A percentile compares a stretch with the other conserved stretches of the same genome.
Evolutionary conservation across 352 stramenopile genomes (phyloP).

Genomic region (Phytophthora podocarpi): DNA sequence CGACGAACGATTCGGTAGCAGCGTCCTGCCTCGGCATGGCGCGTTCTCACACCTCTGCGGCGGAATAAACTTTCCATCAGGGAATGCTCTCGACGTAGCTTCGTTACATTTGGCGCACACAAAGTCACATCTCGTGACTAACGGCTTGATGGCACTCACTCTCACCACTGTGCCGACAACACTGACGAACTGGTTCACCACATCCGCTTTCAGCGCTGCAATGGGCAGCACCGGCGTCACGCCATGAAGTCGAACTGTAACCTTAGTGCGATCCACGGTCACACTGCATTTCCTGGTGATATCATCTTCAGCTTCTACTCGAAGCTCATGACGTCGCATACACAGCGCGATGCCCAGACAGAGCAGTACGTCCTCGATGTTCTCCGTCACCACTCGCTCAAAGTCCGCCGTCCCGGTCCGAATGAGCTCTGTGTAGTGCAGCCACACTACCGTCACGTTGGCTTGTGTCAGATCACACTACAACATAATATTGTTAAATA

Average conservation of each 20-base stretch:
- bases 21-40: constrained; percentile 57
- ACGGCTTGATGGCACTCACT: constrained; percentile 84
- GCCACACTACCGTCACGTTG: constrained; percentile 55
- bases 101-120: constrained; percentile 82
- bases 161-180: constrained; percentile 76
- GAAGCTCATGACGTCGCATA: constrained; percentile 64
- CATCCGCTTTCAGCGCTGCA: constrained; percentile 72
- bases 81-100: constrained; percentile 69
- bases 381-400: constrained; percentile 57
- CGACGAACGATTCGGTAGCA: constrained; percentile 85
- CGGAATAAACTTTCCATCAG: constrained; percentile 82
- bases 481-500: neutral
- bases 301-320: constrained; percentile 56
- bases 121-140: constrained; percentile 90
- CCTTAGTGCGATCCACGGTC: constrained; percentile 57
- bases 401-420: constrained; percentile 55
- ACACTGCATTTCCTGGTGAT: constrained; percentile 41
- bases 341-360: constrained; percentile 74
- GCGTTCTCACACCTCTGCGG: constrained; percentile 67
- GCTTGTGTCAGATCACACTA: constrained; percentile 58
- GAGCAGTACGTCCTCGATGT: constrained; percentile 60
- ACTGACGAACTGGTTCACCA: constrained; percentile 83
- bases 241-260: constrained; percentile 62
- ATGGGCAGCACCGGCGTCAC: constrained; percentile 73
- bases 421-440: constrained; percentile 60